Percentiles rank a stretch among this genome's conserved stretches.
Conservation (phyloP, 129 eudicot species). For the Mikania micrantha region DNA sequence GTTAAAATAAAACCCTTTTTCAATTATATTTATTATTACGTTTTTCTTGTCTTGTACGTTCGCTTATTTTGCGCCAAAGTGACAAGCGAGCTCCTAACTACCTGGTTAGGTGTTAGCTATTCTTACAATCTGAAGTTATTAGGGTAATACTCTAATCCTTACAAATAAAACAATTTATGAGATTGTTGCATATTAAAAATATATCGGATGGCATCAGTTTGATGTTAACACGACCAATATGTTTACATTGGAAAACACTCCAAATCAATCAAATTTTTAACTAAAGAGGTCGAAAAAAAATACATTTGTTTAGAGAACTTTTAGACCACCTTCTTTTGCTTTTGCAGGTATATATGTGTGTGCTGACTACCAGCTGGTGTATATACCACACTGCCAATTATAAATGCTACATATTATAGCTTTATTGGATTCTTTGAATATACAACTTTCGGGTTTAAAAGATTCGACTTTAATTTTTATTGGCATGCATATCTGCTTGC, state of each 20-base stretch:
- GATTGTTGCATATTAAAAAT: too few relatives aligned
- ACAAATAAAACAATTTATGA: not conserved
- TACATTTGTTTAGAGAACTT: not conserved
- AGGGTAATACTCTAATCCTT: not conserved
- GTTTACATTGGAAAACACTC: too few relatives aligned
- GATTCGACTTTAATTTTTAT: not conserved
- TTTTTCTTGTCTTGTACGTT: too few relatives aligned
- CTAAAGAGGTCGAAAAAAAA: not conserved
- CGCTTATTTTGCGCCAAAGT: too few relatives aligned
- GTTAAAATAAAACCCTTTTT: not conserved
- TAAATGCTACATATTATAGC: not conserved
- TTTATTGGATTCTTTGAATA: conserved; percentile 3
- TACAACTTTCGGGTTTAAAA: not conserved
- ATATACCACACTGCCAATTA: not conserved
- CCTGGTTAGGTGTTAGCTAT: not conserved
- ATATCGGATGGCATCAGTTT: too few relatives aligned
- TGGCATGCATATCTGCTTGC: not conserved
- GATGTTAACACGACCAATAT: too few relatives aligned
- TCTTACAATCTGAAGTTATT: not conserved
- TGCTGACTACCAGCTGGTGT: not conserved
- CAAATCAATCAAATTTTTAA: not conserved
- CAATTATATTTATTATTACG: too few relatives aligned
- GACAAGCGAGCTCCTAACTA: too few relatives aligned
- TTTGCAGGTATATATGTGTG: conserved; percentile 4
- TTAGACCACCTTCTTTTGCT: conserved; percentile 3